phyloP scores from a whole-genome alignment of 495 filamentous ascomycete genomes.

The Aspergillus indologenus region DNA sequence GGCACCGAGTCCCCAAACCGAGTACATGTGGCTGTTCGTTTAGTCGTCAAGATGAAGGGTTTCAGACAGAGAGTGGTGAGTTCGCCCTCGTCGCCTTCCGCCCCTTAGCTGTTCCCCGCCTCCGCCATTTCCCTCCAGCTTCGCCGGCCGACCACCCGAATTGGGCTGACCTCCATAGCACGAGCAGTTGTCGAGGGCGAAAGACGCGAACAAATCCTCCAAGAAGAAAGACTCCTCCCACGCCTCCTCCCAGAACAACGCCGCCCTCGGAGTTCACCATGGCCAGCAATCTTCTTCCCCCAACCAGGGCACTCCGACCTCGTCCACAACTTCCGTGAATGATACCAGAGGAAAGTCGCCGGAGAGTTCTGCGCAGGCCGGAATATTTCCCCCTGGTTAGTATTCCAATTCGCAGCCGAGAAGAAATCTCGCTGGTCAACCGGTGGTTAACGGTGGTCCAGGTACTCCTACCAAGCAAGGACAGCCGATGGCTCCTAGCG shows the following conservation, averaged over 20 bases:
- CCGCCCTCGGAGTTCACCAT: constrained; percentile 35
- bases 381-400: constrained; percentile 35
- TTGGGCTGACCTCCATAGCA: constrained; percentile 49
- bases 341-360: constrained; percentile 78
- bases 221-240: constrained; percentile 87
- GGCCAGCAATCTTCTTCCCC: constrained; percentile 62
- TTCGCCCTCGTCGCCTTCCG: constrained; percentile 24
- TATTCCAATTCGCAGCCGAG: constrained; percentile 33
- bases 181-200: constrained; percentile 90
- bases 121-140: constrained; percentile 15
- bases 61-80: constrained; percentile 98
- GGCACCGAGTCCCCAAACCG: constrained; percentile 30
- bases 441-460: constrained; percentile 52
- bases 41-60: constrained; percentile 76
- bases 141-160: constrained; percentile 13
- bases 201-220: constrained; percentile 87
- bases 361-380: constrained; percentile 56
- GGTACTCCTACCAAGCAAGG: constrained; percentile 68
- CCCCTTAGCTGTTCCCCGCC: constrained; percentile 9
- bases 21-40: constrained; percentile 42
- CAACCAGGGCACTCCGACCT: constrained; percentile 69
- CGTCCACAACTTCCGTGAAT: constrained; percentile 82
- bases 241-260: constrained; percentile 61
- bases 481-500: constrained; percentile 71
- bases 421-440: constrained; percentile 35